Evolutionary conservation across 2,329 filamentous ascomycete genomes (phyloP).

Genomic region (Aspergillus tubingensis): DNA sequence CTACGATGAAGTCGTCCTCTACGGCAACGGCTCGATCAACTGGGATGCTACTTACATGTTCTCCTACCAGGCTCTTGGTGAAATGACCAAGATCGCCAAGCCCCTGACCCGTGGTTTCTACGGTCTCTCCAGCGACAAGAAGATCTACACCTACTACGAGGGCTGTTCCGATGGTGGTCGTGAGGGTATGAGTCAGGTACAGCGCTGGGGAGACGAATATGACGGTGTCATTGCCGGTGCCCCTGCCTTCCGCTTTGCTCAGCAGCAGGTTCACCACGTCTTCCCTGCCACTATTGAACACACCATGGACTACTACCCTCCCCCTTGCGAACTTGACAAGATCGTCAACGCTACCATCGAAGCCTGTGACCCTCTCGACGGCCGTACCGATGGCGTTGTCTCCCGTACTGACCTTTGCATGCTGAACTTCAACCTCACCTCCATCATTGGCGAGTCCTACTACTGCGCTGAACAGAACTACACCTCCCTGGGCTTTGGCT

Average conservation of each 20-base stretch:
- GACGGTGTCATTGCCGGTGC: conserved; percentile 52
- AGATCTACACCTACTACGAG: conserved; percentile 52
- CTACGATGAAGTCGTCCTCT: conserved; percentile 43
- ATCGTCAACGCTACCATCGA: conserved; percentile 56
- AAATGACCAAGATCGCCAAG: conserved; percentile 54
- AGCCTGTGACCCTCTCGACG: conserved; percentile 59
- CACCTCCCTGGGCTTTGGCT: conserved; percentile 31
- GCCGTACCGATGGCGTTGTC: conserved; percentile 57
- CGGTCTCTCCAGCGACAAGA: conserved; percentile 26
- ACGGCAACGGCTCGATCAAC: conserved; percentile 51
- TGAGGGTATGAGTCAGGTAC: conserved; percentile 56
- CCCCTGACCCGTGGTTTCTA: conserved; percentile 48
- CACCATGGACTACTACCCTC: conserved; percentile 46
- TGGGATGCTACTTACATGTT: conserved; percentile 39
- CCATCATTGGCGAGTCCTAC: conserved; percentile 51
- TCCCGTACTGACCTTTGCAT: conserved; percentile 52
- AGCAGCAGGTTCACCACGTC: conserved; percentile 49
- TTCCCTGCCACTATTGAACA: conserved; percentile 43
- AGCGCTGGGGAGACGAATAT: conserved; percentile 52
- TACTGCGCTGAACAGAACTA: conserved; percentile 41
- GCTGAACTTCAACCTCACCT: conserved; percentile 49
- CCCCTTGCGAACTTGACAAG: conserved; percentile 37
- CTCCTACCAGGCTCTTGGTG: conserved; percentile 53
- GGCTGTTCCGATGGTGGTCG: conserved; percentile 59
- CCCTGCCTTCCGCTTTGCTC: conserved; percentile 49